phyloP scores from a whole-genome alignment of 257 asterid genomes.

The Plectranthus barbatus region DNA sequence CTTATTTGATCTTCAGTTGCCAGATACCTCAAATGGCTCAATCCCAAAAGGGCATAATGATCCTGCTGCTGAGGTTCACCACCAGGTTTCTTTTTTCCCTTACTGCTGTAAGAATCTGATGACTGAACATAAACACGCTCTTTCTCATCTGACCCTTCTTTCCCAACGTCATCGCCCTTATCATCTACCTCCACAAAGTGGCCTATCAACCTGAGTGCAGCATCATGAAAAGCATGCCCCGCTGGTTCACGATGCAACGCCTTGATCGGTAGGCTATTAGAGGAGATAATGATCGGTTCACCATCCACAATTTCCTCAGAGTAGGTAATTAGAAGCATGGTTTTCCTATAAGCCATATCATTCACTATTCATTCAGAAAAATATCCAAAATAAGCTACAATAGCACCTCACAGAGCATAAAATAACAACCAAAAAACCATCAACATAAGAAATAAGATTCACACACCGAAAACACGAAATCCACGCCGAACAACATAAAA shows the following conservation, averaged over 20 bases:
- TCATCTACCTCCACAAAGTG: conserved; percentile 36
- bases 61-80: conserved; percentile 69
- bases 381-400: background rate
- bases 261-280: conserved; percentile 66
- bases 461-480: background rate
- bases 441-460: background rate
- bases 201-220: conserved; percentile 74
- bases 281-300: conserved; percentile 50
- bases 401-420: background rate
- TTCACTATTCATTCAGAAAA: conserved; percentile 13
- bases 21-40: conserved; percentile 89
- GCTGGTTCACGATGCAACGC: conserved; percentile 66
- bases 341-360: conserved; percentile 32
- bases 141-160: conserved; percentile 39
- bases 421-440: background rate
- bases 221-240: conserved; percentile 81
- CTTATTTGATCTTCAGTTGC: conserved; percentile 95
- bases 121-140: conserved; percentile 46
- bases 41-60: conserved; percentile 87
- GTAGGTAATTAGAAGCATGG: conserved; percentile 50
- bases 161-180: conserved; percentile 24
- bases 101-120: conserved; percentile 72
- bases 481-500: background rate
- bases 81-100: conserved; percentile 81
- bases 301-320: conserved; percentile 64